These are phyloP conservation scores for Purshia tridentata DNA, from an alignment of 306 rosid genomes.

Conservation along the genomic window DNA sequence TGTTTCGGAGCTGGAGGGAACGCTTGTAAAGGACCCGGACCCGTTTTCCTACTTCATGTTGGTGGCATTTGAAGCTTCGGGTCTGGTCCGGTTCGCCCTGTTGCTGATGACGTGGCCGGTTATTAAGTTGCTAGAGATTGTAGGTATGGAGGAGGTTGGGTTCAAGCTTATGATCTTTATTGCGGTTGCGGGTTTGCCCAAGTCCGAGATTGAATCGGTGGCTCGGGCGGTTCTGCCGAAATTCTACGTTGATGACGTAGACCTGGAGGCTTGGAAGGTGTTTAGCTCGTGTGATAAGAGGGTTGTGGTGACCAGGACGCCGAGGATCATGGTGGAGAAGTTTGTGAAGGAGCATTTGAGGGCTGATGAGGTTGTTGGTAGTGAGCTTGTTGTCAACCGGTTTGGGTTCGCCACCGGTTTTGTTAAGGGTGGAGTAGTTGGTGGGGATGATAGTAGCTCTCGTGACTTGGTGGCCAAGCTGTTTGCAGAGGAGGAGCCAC, in stretches of 20 bases:
- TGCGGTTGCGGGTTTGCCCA: constrained; percentile 49
- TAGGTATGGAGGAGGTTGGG: constrained; percentile 39
- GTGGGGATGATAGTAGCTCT: no score
- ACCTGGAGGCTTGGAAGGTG: constrained; percentile 66
- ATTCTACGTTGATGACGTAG: constrained; percentile 74
- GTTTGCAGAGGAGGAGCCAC: constrained; percentile 31
- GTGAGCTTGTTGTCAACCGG: constrained; percentile 48
- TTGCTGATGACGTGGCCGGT: constrained; percentile 66
- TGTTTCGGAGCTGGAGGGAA: constrained; percentile 81
- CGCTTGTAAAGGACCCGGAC: constrained; percentile 59
- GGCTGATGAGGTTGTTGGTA: constrained; percentile 71
- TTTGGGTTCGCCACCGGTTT: constrained; percentile 77
- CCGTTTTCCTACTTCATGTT: constrained; percentile 80
- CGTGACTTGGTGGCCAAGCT: constrained; percentile 32
- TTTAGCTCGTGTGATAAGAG: constrained; percentile 38
- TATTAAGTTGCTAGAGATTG: constrained; percentile 31
- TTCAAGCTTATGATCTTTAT: constrained; percentile 62
- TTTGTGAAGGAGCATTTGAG: constrained; percentile 77
- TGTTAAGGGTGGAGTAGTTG: constrained; percentile 9
- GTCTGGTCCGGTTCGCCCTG: constrained; percentile 66
- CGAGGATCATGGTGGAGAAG: constrained; percentile 73
- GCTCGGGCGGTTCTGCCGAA: constrained; percentile 83
- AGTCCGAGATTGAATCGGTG: constrained; percentile 62
- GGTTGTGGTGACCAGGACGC: constrained; percentile 66
- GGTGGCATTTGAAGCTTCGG: constrained; percentile 80